These are phyloP conservation scores for Ustilago shanxiensis DNA, from an alignment of 1,284 basidiomycete species.

Conservation along the genomic window DNA sequence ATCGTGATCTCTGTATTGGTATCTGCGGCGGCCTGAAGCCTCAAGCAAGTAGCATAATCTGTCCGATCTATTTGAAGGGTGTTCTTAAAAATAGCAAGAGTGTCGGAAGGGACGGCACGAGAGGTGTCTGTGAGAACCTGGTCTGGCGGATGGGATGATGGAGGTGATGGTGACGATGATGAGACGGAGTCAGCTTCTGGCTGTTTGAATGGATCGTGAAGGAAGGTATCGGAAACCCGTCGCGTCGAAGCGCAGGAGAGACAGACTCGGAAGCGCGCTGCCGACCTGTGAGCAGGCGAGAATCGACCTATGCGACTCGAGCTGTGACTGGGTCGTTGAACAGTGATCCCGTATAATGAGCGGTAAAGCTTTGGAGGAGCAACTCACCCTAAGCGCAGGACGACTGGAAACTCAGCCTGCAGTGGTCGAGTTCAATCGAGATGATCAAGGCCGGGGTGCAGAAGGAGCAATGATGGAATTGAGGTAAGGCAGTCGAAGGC, in stretches of 20 bases:
- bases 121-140: not conserved
- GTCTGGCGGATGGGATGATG: not conserved
- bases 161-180: not conserved
- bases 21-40: not conserved
- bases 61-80: not conserved
- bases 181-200: not conserved
- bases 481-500: not conserved
- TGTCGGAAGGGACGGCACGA: no score
- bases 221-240: not conserved
- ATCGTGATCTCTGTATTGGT: not conserved
- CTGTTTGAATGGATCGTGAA: not conserved
- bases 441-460: not conserved
- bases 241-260: not conserved
- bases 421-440: not conserved
- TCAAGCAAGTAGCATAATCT: conserved; percentile 18
- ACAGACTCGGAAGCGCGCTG: not conserved
- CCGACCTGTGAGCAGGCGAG: not conserved
- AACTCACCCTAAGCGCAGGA: not conserved
- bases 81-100: no score
- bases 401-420: not conserved
- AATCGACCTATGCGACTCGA: not conserved
- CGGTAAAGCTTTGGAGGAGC: not conserved
- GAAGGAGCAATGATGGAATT: not conserved
- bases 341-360: not conserved
- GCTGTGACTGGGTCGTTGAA: not conserved